phyloP scores from a whole-genome alignment of 352 stramenopile species.

The Vaucheria bursata region DNA sequence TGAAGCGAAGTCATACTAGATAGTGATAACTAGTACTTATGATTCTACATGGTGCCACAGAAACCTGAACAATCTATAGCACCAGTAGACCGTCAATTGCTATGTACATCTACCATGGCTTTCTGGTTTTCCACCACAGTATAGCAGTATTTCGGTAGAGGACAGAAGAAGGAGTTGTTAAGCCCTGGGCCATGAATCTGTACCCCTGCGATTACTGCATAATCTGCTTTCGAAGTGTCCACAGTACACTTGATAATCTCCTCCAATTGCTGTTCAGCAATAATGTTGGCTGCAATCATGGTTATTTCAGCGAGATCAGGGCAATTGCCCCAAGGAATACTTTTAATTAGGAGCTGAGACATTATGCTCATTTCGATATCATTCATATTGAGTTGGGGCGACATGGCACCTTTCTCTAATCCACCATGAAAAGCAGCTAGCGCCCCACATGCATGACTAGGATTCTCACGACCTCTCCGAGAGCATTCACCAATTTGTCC shows the following conservation, averaged over 20 bases:
- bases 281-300: constrained; percentile 16
- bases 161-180: constrained; percentile 24
- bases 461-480: background rate
- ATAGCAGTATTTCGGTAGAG: constrained; percentile 9
- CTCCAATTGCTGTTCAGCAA: constrained; percentile 16
- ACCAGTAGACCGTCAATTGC: no score
- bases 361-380: constrained; percentile 25
- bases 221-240: constrained; percentile 15
- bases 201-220: constrained; percentile 23
- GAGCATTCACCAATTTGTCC: constrained; percentile 10
- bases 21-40: no score
- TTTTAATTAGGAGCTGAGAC: constrained; percentile 2
- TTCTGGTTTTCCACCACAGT: constrained; percentile 2
- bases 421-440: constrained; percentile 12
- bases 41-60: no score
- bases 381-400: constrained; percentile 7
- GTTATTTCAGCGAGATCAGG: constrained; percentile 23
- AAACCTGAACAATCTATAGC: no score
- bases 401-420: constrained; percentile 12
- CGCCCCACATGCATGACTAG: constrained; percentile 13
- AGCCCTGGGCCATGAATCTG: constrained; percentile 29
- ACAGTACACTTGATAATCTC: constrained; percentile 20
- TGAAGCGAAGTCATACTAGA: no score
- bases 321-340: background rate
- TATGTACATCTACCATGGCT: background rate